Percentiles rank a stretch among this genome's conserved stretches.
Evolutionary conservation across 2,329 filamentous ascomycete genomes (phyloP).

Genomic region (Calonectria naviculata): DNA sequence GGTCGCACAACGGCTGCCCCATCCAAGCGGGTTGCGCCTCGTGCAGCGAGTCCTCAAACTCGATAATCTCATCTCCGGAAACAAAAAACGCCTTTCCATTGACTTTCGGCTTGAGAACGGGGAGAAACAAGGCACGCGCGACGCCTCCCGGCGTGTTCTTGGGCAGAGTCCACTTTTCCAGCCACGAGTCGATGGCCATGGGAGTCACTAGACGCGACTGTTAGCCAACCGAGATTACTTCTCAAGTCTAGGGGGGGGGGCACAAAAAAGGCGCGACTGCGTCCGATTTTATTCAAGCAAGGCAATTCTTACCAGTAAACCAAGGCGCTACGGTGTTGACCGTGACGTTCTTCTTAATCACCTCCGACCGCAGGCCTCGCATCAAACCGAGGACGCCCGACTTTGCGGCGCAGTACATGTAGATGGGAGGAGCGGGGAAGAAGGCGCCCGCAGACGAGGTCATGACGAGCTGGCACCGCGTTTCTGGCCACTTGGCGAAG

Average conservation of each 20-base stretch:
- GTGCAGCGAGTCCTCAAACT: background rate
- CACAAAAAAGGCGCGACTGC: background rate
- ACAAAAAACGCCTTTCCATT: background rate
- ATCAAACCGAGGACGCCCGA: background rate
- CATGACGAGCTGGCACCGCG: background rate
- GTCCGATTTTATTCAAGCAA: background rate
- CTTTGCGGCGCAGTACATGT: slow-evolving; percentile 6
- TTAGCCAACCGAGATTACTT: background rate
- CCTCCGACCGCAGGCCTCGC: background rate
- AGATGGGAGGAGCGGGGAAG: background rate
- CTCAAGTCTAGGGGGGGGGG: too few relatives aligned
- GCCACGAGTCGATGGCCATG: background rate
- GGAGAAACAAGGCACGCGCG: background rate
- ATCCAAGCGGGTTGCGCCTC: slow-evolving; percentile 3
- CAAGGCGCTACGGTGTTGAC: background rate
- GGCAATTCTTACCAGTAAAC: background rate
- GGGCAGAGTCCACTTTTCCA: background rate
- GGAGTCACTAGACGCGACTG: background rate
- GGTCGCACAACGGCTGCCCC: background rate
- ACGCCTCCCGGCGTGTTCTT: background rate
- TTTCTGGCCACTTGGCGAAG: background rate
- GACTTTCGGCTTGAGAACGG: background rate
- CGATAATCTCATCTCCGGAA: background rate
- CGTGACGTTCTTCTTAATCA: background rate
- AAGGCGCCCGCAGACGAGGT: background rate